phyloP scores from a whole-genome alignment of 257 asterid species.

The Catharanthus roseus region DNA sequence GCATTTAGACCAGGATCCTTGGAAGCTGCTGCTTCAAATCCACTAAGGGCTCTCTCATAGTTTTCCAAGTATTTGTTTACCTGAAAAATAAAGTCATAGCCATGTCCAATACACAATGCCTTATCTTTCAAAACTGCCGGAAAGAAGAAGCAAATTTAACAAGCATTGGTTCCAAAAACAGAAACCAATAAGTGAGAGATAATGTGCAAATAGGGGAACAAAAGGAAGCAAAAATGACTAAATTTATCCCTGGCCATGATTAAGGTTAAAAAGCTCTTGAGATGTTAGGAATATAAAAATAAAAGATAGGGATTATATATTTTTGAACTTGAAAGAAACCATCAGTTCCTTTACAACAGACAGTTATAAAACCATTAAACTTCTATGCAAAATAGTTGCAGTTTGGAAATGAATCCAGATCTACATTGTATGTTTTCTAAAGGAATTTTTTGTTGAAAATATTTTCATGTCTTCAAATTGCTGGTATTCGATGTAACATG shows the following conservation, averaged over 20 bases:
- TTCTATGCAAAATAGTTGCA: neutral
- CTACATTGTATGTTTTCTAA: no score
- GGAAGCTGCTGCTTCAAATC: conserved; percentile 96
- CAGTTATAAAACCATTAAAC: neutral
- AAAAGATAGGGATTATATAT: neutral
- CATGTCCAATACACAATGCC: neutral
- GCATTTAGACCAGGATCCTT: conserved; percentile 89
- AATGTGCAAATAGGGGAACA: neutral
- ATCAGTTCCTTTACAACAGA: neutral
- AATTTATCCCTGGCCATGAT: neutral
- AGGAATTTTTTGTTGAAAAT: no score
- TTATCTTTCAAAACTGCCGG: neutral
- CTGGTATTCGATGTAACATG: no score
- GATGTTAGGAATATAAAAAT: neutral
- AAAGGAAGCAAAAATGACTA: neutral
- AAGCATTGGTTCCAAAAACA: neutral
- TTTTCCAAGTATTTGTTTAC: conserved; percentile 88
- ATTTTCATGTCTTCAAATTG: no score
- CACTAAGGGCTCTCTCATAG: conserved; percentile 92
- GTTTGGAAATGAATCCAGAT: neutral
- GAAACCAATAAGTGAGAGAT: neutral
- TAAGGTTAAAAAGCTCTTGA: neutral
- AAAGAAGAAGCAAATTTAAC: neutral
- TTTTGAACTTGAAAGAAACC: neutral
- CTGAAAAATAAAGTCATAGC: conserved; percentile 29